A percentile compares a stretch with the other conserved stretches of the same genome.
Conservation (phyloP, 208 protist species). For the Acanthamoeba quina region DNA sequence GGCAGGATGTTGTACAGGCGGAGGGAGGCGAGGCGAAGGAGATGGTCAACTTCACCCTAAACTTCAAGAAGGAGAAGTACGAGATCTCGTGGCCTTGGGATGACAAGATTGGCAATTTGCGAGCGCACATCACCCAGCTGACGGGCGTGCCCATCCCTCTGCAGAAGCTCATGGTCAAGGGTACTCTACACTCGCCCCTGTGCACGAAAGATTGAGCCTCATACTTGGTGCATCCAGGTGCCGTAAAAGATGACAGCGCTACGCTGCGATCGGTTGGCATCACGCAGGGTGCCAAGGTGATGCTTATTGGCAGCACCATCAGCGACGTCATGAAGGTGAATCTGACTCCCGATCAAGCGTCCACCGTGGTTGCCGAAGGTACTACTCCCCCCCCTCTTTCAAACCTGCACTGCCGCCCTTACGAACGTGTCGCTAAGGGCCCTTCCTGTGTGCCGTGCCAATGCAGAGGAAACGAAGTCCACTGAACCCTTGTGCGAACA, state of each 20-base stretch:
- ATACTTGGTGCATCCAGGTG: background rate
- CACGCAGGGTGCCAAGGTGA: slow-evolving; percentile 72
- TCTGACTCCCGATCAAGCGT: slow-evolving; percentile 33
- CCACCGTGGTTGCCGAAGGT: slow-evolving; percentile 27
- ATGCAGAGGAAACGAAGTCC: slow-evolving; percentile 16
- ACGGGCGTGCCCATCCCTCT: slow-evolving; percentile 64
- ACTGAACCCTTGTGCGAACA: slow-evolving; percentile 38
- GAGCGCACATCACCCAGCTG: slow-evolving; percentile 51
- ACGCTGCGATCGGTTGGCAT: slow-evolving; percentile 68
- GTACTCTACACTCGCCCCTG: background rate
- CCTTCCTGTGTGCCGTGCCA: no score
- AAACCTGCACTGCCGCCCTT: background rate
- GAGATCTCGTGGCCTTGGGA: slow-evolving; percentile 58
- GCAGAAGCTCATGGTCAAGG: slow-evolving; percentile 76
- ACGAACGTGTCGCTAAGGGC: no score
- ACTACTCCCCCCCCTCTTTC: background rate
- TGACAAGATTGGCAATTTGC: slow-evolving; percentile 47
- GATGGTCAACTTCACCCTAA: slow-evolving; percentile 64
- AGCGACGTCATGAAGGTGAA: slow-evolving; percentile 71
- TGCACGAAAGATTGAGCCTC: background rate
- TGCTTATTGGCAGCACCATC: slow-evolving; percentile 74
- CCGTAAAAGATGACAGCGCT: slow-evolving; percentile 62
- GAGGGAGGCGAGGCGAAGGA: background rate
- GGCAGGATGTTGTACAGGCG: background rate
- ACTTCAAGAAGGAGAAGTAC: slow-evolving; percentile 75